Evolutionary conservation across 2,329 filamentous ascomycete species (phyloP).

Genomic region (Penicillium sp.): DNA sequence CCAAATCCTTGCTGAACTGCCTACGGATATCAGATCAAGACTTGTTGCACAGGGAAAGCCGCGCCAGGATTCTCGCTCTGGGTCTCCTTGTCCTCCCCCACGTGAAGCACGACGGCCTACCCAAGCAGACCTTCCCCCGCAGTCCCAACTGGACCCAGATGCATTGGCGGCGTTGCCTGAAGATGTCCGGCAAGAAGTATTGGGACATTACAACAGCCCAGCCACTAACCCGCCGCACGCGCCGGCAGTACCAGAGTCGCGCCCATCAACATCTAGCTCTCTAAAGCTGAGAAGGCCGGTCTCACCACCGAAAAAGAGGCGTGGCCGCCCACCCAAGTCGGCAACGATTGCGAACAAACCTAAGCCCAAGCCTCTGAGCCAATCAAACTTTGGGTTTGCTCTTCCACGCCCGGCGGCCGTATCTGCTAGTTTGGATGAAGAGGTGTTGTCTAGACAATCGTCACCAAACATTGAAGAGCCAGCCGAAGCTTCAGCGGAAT

Average conservation of each 20-base stretch:
- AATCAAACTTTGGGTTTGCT: slow-evolving; percentile 75
- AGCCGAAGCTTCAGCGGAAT: slow-evolving; percentile 59
- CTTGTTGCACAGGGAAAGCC: slow-evolving; percentile 59
- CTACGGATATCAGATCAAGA: slow-evolving; percentile 74
- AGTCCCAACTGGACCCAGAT: slow-evolving; percentile 80
- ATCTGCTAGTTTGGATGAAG: slow-evolving; percentile 11
- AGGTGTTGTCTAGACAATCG: slow-evolving; percentile 16
- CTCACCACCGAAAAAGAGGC: slow-evolving; percentile 67
- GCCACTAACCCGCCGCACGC: slow-evolving; percentile 24
- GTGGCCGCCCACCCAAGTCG: slow-evolving; percentile 51
- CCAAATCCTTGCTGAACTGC: slow-evolving; percentile 77
- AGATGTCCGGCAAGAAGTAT: slow-evolving; percentile 79
- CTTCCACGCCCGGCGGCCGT: slow-evolving; percentile 24
- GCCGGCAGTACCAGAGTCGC: slow-evolving; percentile 45
- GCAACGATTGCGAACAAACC: slow-evolving; percentile 51
- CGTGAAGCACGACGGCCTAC: slow-evolving; percentile 16
- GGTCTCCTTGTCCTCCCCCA: slow-evolving; percentile 36
- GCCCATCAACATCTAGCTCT: slow-evolving; percentile 36
- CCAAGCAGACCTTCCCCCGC: slow-evolving; percentile 50
- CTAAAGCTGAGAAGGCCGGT: slow-evolving; percentile 43
- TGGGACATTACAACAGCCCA: slow-evolving; percentile 63
- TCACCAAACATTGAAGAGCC: slow-evolving; percentile 29
- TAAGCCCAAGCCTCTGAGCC: slow-evolving; percentile 53
- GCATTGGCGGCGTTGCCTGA: slow-evolving; percentile 79
- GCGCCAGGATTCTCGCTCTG: slow-evolving; percentile 17